phyloP scores from a whole-genome alignment of 371 early-diverging fungal species.

The Blakeslea trispora region DNA sequence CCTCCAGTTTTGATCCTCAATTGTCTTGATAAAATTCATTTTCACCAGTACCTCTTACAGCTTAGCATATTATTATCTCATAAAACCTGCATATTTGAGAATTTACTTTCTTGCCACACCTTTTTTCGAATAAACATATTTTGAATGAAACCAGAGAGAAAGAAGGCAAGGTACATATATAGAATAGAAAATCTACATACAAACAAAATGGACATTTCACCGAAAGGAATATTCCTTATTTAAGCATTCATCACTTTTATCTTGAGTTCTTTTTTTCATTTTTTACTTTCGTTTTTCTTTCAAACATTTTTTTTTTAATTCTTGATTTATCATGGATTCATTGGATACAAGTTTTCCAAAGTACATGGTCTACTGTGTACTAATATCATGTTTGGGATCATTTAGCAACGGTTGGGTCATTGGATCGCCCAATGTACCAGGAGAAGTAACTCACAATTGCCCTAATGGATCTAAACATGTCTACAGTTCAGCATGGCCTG shows the following conservation, averaged over 20 bases:
- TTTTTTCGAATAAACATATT: slow-evolving; percentile 2
- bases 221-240: no score
- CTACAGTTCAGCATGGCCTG: slow-evolving; percentile 37
- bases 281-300: no score
- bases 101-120: not conserved
- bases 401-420: slow-evolving; percentile 52
- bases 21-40: slow-evolving; percentile 14
- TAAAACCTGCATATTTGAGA: not conserved
- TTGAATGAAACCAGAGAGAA: not conserved
- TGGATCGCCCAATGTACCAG: slow-evolving; percentile 47
- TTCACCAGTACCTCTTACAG: not conserved
- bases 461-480: slow-evolving; percentile 39
- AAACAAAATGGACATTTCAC: no score
- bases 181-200: no score
- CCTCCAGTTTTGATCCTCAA: slow-evolving; percentile 29
- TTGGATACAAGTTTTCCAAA: slow-evolving; percentile 22
- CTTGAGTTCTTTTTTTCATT: no score
- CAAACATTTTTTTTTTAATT: no score
- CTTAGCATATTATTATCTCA: not conserved
- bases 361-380: slow-evolving; percentile 45
- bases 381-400: slow-evolving; percentile 44
- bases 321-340: no score
- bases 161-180: no score
- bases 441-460: slow-evolving; percentile 37
- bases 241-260: no score